Base-by-base conservation (phyloP, 805 yeast species). In the Myxozyma neotropica region DNA sequence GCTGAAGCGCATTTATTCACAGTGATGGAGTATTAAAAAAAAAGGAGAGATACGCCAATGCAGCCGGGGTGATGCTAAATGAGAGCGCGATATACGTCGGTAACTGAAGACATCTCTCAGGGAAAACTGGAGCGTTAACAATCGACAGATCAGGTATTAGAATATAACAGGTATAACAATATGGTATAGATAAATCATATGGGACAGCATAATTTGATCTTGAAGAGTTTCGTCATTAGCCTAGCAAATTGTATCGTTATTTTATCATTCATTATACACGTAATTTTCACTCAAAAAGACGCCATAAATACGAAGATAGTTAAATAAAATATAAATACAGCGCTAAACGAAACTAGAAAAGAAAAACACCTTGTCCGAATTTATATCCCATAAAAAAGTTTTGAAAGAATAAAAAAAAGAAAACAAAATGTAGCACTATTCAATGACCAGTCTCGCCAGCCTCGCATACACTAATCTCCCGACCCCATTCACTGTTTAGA, bases 401-500 rank as follows among this genome's bases (percentile, higher is more conserved):
- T 10, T 10, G 27, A 31, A 35, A 47, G 43, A 31, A 19, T 27
- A 27, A n/a, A 27, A 24, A 39, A 55, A 15, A 24, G 15, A 39
- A 31, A 39, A 12, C 29, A 10, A 23, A 13, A 17, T 10, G 17
- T 27, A 38, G 1, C 8, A 6, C 46, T 19, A 4, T 15, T 39
- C 36, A 58, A 24, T 58, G 57, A 27, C 76, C 77, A 38, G 64
- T 53, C 42, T 80, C 84, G 13, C 88, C 92, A 24, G 88, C 87
- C 36, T 81, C 84, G 72, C 96, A 91, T 27, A 89, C 85, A 59
- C 77, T 80, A 63, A 93, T 91, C 71, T 89, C 95, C 59, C 97
- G 78, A 0, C 96, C 96, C 98, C 98, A 93, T 73, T 94, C 98
- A 72, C 94, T 86, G 70, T 88, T 91, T 71, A 94, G 77, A 27